phyloP scores from a whole-genome alignment of 1,284 basidiomycete genomes.

The Termitomyces sp. region DNA sequence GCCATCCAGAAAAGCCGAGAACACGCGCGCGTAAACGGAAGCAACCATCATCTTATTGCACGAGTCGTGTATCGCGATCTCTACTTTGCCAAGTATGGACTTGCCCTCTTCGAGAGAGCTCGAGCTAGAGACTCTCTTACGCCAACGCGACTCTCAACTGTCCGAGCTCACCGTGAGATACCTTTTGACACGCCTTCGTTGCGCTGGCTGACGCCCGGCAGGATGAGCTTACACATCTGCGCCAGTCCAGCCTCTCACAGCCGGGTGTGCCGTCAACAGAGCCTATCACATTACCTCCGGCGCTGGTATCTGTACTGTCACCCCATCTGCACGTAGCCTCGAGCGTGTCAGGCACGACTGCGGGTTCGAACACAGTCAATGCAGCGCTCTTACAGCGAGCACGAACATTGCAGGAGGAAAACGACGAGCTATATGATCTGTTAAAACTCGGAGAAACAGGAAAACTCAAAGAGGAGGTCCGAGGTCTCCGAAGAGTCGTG shows the following conservation, averaged over 20 bases:
- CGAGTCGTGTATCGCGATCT: constrained; percentile 2
- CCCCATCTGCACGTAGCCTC: constrained; percentile 52
- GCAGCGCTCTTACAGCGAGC: constrained; percentile 67
- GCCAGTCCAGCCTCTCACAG: constrained; percentile 56
- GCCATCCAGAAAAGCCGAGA: neutral
- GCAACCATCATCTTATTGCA: constrained; percentile 8
- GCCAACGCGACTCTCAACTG: constrained; percentile 66
- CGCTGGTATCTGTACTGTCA: constrained; percentile 59
- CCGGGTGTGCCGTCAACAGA: constrained; percentile 53
- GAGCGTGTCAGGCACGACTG: constrained; percentile 22
- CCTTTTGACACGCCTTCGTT: neutral
- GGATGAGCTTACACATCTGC: constrained; percentile 68
- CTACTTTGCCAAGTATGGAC: constrained; percentile 42
- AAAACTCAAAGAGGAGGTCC: constrained; percentile 73
- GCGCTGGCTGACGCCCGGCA: constrained; percentile 17
- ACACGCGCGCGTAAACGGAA: constrained; percentile 5
- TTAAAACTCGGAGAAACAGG: constrained; percentile 68
- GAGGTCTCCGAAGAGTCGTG: constrained; percentile 59
- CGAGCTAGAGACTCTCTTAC: constrained; percentile 69
- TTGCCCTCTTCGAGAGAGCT: constrained; percentile 68
- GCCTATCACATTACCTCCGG: constrained; percentile 59
- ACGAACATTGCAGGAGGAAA: constrained; percentile 72
- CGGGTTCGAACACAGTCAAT: constrained; percentile 55
- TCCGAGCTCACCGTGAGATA: constrained; percentile 60
- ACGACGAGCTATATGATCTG: constrained; percentile 73